Evolutionary conservation across 176 grass and related monocot genomes (phyloP), one percentile per base, ranked within the genome.

Genomic region (Zoysia japonica): DNA sequence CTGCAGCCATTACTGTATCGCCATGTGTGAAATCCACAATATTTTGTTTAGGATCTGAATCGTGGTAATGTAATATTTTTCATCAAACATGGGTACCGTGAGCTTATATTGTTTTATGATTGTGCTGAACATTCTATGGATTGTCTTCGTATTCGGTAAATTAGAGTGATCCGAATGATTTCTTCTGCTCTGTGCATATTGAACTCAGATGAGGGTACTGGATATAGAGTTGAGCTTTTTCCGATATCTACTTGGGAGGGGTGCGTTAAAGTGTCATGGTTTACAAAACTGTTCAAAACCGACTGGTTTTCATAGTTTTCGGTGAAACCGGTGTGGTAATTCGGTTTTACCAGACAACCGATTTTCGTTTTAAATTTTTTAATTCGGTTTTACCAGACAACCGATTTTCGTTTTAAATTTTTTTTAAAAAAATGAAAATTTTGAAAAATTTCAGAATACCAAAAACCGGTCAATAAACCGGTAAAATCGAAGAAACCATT

Each of bases 1-100:
- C 47, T 7, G 60, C 72, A 71, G 5, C 46, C 2, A 9, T 10
- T 41, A 28, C 72, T 87, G 71, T 83, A 69, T 46, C 76, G 15
- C 38, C 1, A 8, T 70, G 54, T 76, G 28, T 56, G 28, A 69
- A 75, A 61, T 28, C 28, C 47, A 54, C 70, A 43, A 5, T 55
- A 48, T 70, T 53, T 47, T 76, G 68, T 51, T 48, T 9, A 59
- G 36, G 53, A 72, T 62, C 28, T 56, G 17, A 50, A 68, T 67
- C 44, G 38, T 72, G 67, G 36, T 65, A 16, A 53, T 67, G 48
- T 48, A 82, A 64, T 28, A 40, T 49, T 42, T 78, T 19, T 45
- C 2, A 82, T 19, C 9, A 48, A 37, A 39, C 4, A 41, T 52
- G 73, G 9, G 15, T 68, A 19, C 5, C 3, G 16, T 65, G 19